Percentiles rank a stretch among this genome's conserved stretches.
phyloP scores from a whole-genome alignment of 495 filamentous ascomycete genomes.

The Daldinia grandis region DNA sequence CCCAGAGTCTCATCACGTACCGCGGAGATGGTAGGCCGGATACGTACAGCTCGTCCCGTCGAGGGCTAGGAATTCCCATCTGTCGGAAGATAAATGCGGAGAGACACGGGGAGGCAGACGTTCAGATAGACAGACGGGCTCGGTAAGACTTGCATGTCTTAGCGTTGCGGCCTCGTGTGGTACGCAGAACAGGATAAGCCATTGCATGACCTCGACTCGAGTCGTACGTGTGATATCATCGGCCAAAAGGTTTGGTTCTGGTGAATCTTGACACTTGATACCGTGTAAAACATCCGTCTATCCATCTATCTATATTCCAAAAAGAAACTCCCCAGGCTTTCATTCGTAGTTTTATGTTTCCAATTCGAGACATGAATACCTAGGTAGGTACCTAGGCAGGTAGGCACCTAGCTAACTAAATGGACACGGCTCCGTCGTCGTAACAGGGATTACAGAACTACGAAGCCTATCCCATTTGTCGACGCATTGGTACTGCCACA shows the following conservation, averaged over 20 bases:
- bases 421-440: conserved; percentile 12
- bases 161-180: conserved; percentile 10
- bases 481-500: conserved; percentile 25
- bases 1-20: conserved; percentile 18
- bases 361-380: background rate
- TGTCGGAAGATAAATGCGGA: conserved; percentile 42
- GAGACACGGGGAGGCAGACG: conserved; percentile 17
- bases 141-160: conserved; percentile 43
- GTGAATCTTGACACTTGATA: conserved; percentile 10
- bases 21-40: conserved; percentile 38
- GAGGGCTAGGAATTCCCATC: conserved; percentile 22
- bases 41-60: conserved; percentile 30
- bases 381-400: too few species aligned
- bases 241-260: conserved; percentile 13
- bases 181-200: conserved; percentile 19
- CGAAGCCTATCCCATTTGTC: background rate
- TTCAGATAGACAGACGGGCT: conserved; percentile 12
- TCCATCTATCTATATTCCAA: conserved; percentile 1
- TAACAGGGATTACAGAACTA: conserved; percentile 21
- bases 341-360: background rate
- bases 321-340: background rate
- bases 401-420: conserved; percentile 2
- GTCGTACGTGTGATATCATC: conserved; percentile 19
- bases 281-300: background rate
- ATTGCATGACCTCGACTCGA: conserved; percentile 29